These are phyloP conservation scores for Juglanconis oblonga DNA, from an alignment of 2,329 filamentous ascomycete species.

Conservation along the genomic window DNA sequence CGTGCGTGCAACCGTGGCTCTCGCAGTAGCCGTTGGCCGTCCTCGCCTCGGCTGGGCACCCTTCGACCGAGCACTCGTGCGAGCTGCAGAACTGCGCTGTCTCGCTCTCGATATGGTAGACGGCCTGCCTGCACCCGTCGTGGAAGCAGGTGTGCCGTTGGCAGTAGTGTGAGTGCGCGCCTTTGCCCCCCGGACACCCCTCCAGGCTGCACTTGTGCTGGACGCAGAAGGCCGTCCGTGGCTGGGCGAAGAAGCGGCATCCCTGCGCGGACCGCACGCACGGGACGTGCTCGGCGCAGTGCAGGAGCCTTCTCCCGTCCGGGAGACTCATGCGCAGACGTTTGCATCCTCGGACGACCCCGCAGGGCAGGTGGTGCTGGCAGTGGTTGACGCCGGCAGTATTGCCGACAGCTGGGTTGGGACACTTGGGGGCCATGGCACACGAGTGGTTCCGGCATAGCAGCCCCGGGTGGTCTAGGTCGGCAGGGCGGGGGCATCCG, in stretches of 20 bases:
- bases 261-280: constrained; percentile 1
- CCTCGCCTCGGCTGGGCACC: constrained; percentile 1
- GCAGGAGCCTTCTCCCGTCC: constrained; percentile 3
- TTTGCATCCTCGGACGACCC: constrained; percentile 6
- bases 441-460: constrained; percentile 11
- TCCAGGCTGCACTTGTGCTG: constrained; percentile 16
- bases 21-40: constrained; percentile 3
- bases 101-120: constrained; percentile 6
- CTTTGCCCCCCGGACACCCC: constrained; percentile 2
- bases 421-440: constrained; percentile 4
- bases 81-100: constrained; percentile 12
- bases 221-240: not conserved
- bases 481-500: constrained; percentile 4
- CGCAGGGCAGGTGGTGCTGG: constrained; percentile 7
- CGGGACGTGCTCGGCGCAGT: constrained; percentile 9
- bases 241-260: constrained; percentile 4
- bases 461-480: not conserved
- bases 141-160: constrained; percentile 9
- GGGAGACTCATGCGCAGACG: constrained; percentile 2
- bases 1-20: constrained; percentile 7
- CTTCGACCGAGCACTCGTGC: constrained; percentile 7
- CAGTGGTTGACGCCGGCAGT: not conserved
- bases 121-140: constrained; percentile 6
- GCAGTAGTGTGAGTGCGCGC: constrained; percentile 10
- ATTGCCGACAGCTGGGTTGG: not conserved